Evolutionary conservation across 306 rosid species (phyloP).

Genomic region (Begonia peltatifolia): DNA sequence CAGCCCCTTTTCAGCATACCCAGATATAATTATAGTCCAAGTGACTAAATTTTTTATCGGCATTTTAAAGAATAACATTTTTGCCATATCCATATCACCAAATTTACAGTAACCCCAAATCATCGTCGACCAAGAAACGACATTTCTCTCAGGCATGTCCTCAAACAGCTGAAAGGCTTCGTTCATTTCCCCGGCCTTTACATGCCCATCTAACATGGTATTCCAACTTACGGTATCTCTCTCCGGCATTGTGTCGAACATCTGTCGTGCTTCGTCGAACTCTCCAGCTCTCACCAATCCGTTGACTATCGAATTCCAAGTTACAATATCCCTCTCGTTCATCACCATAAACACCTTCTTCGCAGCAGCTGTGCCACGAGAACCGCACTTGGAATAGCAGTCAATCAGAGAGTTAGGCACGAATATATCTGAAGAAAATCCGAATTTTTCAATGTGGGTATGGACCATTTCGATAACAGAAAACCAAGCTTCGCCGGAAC

Average conservation of each 20-base stretch:
- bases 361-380: conserved; percentile 28
- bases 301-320: conserved; percentile 60
- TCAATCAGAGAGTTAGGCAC: conserved; percentile 62
- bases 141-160: conserved; percentile 57
- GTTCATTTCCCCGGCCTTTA: conserved; percentile 44
- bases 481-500: conserved; percentile 26
- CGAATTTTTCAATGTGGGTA: conserved; percentile 45
- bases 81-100: conserved; percentile 72
- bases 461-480: conserved; percentile 43
- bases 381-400: conserved; percentile 48
- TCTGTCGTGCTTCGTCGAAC: conserved; percentile 25
- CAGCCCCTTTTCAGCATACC: conserved; percentile 62
- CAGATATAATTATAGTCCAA: conserved; percentile 76
- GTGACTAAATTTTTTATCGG: conserved; percentile 49
- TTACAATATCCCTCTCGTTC: conserved; percentile 43
- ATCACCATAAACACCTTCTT: conserved; percentile 33
- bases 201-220: conserved; percentile 58
- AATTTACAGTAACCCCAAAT: conserved; percentile 49
- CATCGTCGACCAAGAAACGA: conserved; percentile 69
- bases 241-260: conserved; percentile 66
- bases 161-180: conserved; percentile 52
- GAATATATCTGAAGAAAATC: conserved; percentile 40
- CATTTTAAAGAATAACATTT: conserved; percentile 54
- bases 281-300: conserved; percentile 39
- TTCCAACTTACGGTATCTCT: conserved; percentile 81